Base-by-base conservation (phyloP, 345 rosid species). In the Rhodomyrtus tomentosa region DNA sequence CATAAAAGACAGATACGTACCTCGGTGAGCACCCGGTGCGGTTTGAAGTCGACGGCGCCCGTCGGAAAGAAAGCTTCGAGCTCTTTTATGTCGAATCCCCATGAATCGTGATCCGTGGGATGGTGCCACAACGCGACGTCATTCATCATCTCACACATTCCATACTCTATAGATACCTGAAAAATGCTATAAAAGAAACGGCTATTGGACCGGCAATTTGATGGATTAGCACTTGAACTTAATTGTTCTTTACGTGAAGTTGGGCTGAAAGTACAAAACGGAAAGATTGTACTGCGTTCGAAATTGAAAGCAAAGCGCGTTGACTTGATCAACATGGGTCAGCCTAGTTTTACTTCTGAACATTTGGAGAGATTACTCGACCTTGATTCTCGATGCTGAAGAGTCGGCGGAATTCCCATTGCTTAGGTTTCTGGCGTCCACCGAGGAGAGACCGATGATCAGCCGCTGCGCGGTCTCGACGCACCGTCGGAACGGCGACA, bases 401-500 rank as follows among this genome's bases (percentile, higher is more conserved):
- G 91, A 86, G 83, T 90, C 95, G 50, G 90, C 50, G 56, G 76
- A 2, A 68, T 36, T 4, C 42, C 92, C 85, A 1, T 87, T 91
- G 18, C 24, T 10, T 20, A 6, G 9, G 50, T 49, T 49, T 49
- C 5, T 21, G 53, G 53, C 86, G 32, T 83, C 87, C 59, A 86
- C 84, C 50, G 94, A 86, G 72, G 95, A 91, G 56, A 94, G 94
- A 68, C 94, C 98, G 13, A 91, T 32, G 82, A 91, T 87, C 40
- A 85, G 95, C 81, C 89, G 91, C 16, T 84, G 86, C 79, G 98
- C 98, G 1, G 98, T 96, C 90, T 94, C 92, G 73, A 94, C 50
- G 32, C 99, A 96, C 3, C 96, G 94, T 89, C 90, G 87, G 56
- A 96, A 95, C 11, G 98, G 98, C 45, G 99, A 96, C 58, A 91